Evolutionary conservation across 2,329 filamentous ascomycete species (phyloP), one percentile per base, ranked within the genome.

Genomic region (Aspergillus novofumigatus): DNA sequence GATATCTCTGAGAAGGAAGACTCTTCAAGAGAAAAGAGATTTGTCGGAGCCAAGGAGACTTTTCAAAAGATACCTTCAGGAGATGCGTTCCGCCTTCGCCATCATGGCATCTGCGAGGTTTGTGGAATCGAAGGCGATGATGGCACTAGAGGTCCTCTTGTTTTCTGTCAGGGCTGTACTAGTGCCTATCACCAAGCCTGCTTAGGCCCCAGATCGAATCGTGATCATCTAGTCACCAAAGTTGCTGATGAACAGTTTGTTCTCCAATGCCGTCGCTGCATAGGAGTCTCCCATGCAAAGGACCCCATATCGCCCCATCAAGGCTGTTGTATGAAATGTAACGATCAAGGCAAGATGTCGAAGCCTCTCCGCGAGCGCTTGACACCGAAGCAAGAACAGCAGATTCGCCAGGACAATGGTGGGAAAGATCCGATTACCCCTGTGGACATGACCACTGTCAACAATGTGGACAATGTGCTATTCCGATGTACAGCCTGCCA

Each of bases 221-320:
- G 94, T 59, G 91, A 96, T n/a, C 94, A 97, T 71, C 77, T 94
- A 38, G 91, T 91, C 9, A 97, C 92, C 25, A 99, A 97, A 71
- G 75, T 97, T 53, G 86, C 80, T 2, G 79, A 88, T 1, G 85
- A 88, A 2, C 75, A 88, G 41, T 97, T 96, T 65, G 87, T 99
- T 17, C 77, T 99, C 42, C 94, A 99, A 70, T 99, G 94, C 75
- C 88, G 86, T 62, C 89, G 87, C 56, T 99, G 94, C 70, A 82
- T 97, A 60, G 87, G 87, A 3, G 69, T 82, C 21, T 81, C 86
- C 49, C 78, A 79, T 59, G 86, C 86, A 68, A 92, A 89, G 66
- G 91, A 97, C 62, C 61, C 67, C 0, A 81, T 78, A 20, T 86
- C 87, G 1, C 92, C 94, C 0, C 81, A 86, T 59, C 82, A 91